These are phyloP conservation scores for Echium plantagineum DNA, from an alignment of 257 asterid genomes.

Conservation along the genomic window DNA sequence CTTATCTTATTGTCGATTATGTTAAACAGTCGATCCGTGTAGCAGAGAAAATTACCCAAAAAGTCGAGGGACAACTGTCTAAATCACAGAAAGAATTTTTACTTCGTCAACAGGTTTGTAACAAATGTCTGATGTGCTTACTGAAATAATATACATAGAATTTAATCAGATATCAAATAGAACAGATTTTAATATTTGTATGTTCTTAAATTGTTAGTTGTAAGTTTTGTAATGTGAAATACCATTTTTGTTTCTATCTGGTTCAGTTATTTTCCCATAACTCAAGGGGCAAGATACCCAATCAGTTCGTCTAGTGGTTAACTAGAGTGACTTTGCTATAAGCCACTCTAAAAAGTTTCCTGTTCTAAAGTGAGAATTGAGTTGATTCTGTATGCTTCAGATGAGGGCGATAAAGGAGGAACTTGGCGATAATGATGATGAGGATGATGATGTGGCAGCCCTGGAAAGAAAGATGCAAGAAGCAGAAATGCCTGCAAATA, in stretches of 20 bases:
- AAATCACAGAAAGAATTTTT: constrained; percentile 98
- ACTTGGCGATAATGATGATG: constrained; percentile 93
- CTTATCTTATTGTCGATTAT: constrained; percentile 14
- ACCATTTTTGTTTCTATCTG: neutral
- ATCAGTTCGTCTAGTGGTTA: neutral
- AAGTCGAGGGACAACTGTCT: constrained; percentile 98
- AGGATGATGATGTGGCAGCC: constrained; percentile 92
- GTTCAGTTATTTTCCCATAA: neutral
- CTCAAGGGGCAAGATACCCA: neutral
- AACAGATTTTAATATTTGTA: too few species aligned
- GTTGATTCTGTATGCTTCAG: constrained; percentile 33
- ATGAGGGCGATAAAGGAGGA: constrained; percentile 99
- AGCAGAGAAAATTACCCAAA: constrained; percentile 94
- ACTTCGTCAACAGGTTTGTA: constrained; percentile 92
- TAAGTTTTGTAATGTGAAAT: too few species aligned
- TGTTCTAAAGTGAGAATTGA: neutral
- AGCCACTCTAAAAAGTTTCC: neutral
- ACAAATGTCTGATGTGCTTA: neutral
- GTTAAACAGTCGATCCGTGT: constrained; percentile 84
- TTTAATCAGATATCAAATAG: too few species aligned
- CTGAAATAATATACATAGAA: neutral
- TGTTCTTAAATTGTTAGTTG: too few species aligned
- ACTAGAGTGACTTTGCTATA: neutral
- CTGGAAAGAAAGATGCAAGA: constrained; percentile 94
- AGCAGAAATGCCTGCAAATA: constrained; percentile 88